Evolutionary conservation across 768 basidiomycete genomes (phyloP).

Genomic region (Amanita thiersii): DNA sequence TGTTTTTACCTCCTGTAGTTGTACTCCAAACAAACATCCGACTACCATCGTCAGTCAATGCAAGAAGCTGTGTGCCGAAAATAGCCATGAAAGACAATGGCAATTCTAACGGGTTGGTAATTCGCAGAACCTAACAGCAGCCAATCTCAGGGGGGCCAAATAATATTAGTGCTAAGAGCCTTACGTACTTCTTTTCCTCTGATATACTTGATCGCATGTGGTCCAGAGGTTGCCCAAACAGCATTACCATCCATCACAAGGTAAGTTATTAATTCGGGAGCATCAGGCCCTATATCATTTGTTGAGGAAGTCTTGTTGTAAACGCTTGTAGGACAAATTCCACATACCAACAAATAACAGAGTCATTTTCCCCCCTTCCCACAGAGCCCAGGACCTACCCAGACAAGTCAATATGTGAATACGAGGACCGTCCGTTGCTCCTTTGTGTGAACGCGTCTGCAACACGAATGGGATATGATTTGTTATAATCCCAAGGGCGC

Average conservation of each 20-base stretch:
- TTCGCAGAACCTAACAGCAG: slow-evolving; percentile 38
- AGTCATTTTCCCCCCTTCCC: slow-evolving; percentile 92
- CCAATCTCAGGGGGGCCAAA: slow-evolving; percentile 9
- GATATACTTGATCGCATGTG: slow-evolving; percentile 64
- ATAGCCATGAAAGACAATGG: slow-evolving; percentile 57
- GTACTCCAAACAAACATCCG: slow-evolving; percentile 77
- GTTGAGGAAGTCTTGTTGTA: slow-evolving; percentile 2
- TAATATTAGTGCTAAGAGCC: background rate
- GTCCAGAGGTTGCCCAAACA: slow-evolving; percentile 74
- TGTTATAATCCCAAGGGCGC: slow-evolving; percentile 91
- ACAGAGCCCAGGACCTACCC: slow-evolving; percentile 87
- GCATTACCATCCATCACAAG: slow-evolving; percentile 80
- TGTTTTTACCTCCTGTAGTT: slow-evolving; percentile 41
- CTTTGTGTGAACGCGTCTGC: slow-evolving; percentile 79
- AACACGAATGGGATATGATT: slow-evolving; percentile 86
- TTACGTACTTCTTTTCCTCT: slow-evolving; percentile 76
- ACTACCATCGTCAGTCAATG: slow-evolving; percentile 70
- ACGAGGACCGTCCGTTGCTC: slow-evolving; percentile 74
- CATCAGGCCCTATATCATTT: slow-evolving; percentile 64
- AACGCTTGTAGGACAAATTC: slow-evolving; percentile 3
- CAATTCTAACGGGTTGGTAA: slow-evolving; percentile 58
- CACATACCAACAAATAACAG: slow-evolving; percentile 88
- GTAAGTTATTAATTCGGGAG: slow-evolving; percentile 60
- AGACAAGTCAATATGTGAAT: slow-evolving; percentile 83
- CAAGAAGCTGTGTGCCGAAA: slow-evolving; percentile 77